Evolutionary conservation across 2,329 filamentous ascomycete species (phyloP).

Genomic region (Bipolaris bicolor): DNA sequence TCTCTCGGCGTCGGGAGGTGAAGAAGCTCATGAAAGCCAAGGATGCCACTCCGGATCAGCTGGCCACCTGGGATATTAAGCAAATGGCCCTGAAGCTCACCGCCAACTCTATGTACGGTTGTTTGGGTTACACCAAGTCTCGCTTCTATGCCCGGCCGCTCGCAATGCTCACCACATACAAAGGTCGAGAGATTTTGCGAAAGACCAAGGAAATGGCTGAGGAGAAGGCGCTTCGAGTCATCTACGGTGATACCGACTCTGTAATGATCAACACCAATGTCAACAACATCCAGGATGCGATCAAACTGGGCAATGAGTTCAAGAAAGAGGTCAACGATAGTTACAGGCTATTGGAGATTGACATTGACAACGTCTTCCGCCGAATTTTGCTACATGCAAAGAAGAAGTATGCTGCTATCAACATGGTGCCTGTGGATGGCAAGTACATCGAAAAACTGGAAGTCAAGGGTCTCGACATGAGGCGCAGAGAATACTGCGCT

Average conservation of each 20-base stretch:
- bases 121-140: constrained; percentile 94
- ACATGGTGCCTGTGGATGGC: constrained; percentile 85
- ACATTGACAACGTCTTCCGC: constrained; percentile 97
- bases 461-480: constrained; percentile 98
- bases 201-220: constrained; percentile 97
- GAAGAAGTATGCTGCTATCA: constrained; percentile 99
- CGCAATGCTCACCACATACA: constrained; percentile 94
- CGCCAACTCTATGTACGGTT: constrained; percentile 99
- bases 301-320: constrained; percentile 93
- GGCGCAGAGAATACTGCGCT: constrained; percentile 92
- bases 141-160: constrained; percentile 96
- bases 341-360: constrained; percentile 92
- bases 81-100: constrained; percentile 96
- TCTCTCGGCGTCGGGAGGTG: constrained; percentile 85
- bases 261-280: constrained; percentile 99
- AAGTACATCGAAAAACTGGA: constrained; percentile 95
- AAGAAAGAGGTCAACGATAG: constrained; percentile 93
- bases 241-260: constrained; percentile 98
- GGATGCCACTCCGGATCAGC: constrained; percentile 80
- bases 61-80: constrained; percentile 97
- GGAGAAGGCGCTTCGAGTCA: constrained; percentile 87
- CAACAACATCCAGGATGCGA: constrained; percentile 86
- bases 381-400: constrained; percentile 93
- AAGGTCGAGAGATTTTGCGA: constrained; percentile 94
- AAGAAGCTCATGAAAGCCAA: constrained; percentile 98